These are phyloP conservation scores for Quercus mongolica DNA, from an alignment of 306 rosid genomes.

Conservation along the genomic window DNA sequence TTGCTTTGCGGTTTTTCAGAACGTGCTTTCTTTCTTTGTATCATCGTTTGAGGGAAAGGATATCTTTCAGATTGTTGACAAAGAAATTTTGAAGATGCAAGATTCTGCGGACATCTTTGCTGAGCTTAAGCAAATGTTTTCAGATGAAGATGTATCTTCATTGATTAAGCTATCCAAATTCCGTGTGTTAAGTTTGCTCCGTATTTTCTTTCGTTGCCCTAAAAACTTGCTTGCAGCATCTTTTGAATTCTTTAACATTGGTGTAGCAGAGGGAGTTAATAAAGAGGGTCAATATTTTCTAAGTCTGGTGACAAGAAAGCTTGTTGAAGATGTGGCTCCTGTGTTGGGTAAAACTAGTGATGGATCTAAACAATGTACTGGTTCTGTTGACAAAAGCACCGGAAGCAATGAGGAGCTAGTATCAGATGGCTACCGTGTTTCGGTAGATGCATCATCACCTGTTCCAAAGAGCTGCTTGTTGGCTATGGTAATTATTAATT, in stretches of 20 bases:
- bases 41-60: slow-evolving; percentile 68
- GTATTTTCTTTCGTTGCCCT: slow-evolving; percentile 69
- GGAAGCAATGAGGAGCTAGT: slow-evolving; percentile 29
- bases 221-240: slow-evolving; percentile 78
- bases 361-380: slow-evolving; percentile 29
- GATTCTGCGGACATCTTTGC: slow-evolving; percentile 50
- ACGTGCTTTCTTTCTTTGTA: slow-evolving; percentile 62
- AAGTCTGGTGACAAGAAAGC: slow-evolving; percentile 48
- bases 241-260: slow-evolving; percentile 60
- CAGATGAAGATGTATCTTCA: slow-evolving; percentile 55
- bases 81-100: slow-evolving; percentile 54
- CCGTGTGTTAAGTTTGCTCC: slow-evolving; percentile 51
- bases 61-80: slow-evolving; percentile 48
- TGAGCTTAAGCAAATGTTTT: slow-evolving; percentile 54
- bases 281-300: slow-evolving; percentile 52
- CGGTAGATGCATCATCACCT: slow-evolving; percentile 26
- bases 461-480: slow-evolving; percentile 61
- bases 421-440: slow-evolving; percentile 33
- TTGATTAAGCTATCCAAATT: slow-evolving; percentile 51
- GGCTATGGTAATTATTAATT: slow-evolving; percentile 51
- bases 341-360: slow-evolving; percentile 32
- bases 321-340: slow-evolving; percentile 32
- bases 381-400: slow-evolving; percentile 32
- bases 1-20: slow-evolving; percentile 74
- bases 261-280: slow-evolving; percentile 49